phyloP scores from a whole-genome alignment of 1,284 basidiomycete genomes.

The Paramarasmius palmivorus region DNA sequence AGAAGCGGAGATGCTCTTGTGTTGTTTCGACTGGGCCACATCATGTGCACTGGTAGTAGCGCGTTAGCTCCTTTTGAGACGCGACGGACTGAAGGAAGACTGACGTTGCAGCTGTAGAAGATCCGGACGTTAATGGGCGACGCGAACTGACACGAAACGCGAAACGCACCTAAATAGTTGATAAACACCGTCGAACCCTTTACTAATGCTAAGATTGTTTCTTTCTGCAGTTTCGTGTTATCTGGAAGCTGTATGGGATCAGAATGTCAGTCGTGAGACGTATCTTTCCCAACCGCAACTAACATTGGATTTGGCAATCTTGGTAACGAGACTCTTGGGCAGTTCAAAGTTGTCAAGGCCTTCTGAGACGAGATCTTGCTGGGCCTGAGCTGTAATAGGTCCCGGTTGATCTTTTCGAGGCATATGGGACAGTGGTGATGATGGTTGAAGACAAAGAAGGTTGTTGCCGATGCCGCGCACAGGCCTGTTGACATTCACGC shows the following conservation, averaged over 20 bases:
- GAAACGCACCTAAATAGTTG: slow-evolving; percentile 76
- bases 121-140: slow-evolving; percentile 3
- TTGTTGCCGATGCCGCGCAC: background rate
- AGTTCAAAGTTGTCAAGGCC: slow-evolving; percentile 87
- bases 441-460: too few species aligned
- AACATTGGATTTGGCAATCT: slow-evolving; percentile 80
- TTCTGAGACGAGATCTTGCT: slow-evolving; percentile 74
- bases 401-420: slow-evolving; percentile 62
- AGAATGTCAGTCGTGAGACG: slow-evolving; percentile 4
- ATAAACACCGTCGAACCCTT: slow-evolving; percentile 91
- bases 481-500: background rate
- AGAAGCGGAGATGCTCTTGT: slow-evolving; percentile 85
- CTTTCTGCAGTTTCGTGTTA: slow-evolving; percentile 83
- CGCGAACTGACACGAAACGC: slow-evolving; percentile 6
- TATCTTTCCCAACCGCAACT: slow-evolving; percentile 26
- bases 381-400: slow-evolving; percentile 64
- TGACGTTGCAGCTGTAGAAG: slow-evolving; percentile 64
- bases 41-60: slow-evolving; percentile 72
- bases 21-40: slow-evolving; percentile 79
- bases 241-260: slow-evolving; percentile 67
- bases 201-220: slow-evolving; percentile 78
- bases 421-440: slow-evolving; percentile 33
- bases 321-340: slow-evolving; percentile 78
- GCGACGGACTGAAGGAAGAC: slow-evolving; percentile 26
- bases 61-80: slow-evolving; percentile 17